phyloP scores from a whole-genome alignment of 768 basidiomycete species.

The Tylopilus vinaceipallidus region DNA sequence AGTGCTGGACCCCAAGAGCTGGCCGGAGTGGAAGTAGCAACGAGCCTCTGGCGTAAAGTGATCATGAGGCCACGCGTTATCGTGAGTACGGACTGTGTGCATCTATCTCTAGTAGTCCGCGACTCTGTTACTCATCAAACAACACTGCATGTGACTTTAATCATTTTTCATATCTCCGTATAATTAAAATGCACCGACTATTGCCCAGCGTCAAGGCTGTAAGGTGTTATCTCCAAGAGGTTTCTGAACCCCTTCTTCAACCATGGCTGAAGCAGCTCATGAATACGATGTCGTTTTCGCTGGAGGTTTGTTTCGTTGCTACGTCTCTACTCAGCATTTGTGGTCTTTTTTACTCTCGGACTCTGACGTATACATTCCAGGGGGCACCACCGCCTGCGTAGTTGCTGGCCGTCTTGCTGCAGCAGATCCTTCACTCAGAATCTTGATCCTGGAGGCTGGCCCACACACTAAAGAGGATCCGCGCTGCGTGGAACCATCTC shows the following conservation, averaged over 20 bases:
- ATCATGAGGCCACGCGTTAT: not conserved
- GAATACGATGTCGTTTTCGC: conserved; percentile 54
- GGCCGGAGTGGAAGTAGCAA: not conserved
- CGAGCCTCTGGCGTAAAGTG: not conserved
- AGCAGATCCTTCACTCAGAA: conserved; percentile 23
- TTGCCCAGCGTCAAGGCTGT: not conserved
- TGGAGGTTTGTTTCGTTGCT: conserved; percentile 41
- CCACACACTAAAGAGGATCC: conserved; percentile 22
- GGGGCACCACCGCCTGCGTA: conserved; percentile 36
- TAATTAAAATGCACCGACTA: conserved; percentile 1
- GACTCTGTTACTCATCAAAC: no score
- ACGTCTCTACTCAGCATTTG: not conserved
- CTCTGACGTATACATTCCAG: conserved; percentile 12
- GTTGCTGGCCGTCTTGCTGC: conserved; percentile 30
- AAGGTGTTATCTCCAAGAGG: not conserved
- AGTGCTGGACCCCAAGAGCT: not conserved
- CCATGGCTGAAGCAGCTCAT: conserved; percentile 7
- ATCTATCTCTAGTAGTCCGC: no score
- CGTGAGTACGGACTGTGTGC: no score
- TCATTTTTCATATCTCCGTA: conserved; percentile 4
- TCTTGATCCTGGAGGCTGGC: conserved; percentile 31
- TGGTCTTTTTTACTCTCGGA: not conserved
- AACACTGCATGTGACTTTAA: not conserved
- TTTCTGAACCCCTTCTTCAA: not conserved
- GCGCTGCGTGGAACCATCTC: conserved; percentile 24